Conservation (phyloP, 805 yeast species). For the Candida arabinofermentans region DNA sequence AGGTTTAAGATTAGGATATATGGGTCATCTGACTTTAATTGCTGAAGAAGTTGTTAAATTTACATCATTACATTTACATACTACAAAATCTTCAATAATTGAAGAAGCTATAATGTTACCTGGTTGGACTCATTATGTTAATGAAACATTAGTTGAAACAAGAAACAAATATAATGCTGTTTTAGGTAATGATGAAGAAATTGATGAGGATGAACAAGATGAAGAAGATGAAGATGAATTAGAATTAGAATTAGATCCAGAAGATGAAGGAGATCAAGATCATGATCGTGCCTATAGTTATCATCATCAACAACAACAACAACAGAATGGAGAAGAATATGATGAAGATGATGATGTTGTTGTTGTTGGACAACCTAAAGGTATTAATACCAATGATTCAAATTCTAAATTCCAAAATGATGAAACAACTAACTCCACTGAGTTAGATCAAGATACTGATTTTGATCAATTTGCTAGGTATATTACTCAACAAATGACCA, state of each 20-base stretch:
- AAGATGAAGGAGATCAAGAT: conserved; percentile 19
- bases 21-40: conserved; percentile 57
- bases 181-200: conserved; percentile 54
- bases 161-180: conserved; percentile 93
- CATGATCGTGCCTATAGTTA: conserved; percentile 5
- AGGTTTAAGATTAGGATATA: conserved; percentile 79
- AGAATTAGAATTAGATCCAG: too few species aligned
- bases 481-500: conserved; percentile 71
- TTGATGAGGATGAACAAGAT: conserved; percentile 18
- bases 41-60: conserved; percentile 96
- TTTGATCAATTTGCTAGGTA: conserved; percentile 64
- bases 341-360: conserved; percentile 15
- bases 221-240: too few species aligned
- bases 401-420: conserved; percentile 1
- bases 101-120: conserved; percentile 47
- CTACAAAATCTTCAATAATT: conserved; percentile 50
- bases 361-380: too few species aligned
- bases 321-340: conserved; percentile 4
- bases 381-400: too few species aligned
- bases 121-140: conserved; percentile 80
- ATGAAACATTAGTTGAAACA: conserved; percentile 77
- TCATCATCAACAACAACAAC: conserved; percentile 5
- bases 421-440: too few species aligned
- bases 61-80: conserved; percentile 28
- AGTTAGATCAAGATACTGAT: conserved; percentile 22